Evolutionary conservation across 441 rosid genomes (phyloP), one percentile per base, ranked within the genome.

Genomic region (Melastoma candidum): DNA sequence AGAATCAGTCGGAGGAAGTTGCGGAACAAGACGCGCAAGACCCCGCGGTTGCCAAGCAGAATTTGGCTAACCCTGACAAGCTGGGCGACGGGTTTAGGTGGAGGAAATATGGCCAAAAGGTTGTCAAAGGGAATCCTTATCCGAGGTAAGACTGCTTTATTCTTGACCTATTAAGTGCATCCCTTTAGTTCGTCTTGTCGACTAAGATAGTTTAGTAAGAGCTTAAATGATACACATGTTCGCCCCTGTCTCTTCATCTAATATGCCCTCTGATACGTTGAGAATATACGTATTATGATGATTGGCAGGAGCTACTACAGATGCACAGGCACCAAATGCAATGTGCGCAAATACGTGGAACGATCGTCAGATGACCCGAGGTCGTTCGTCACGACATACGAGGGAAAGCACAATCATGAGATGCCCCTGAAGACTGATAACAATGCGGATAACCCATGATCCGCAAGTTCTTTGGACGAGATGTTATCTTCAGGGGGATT

Each of bases 21-120:
- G 70, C 78, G 1, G 67, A 51, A n/a, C 81, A 67, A 25, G 74
- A 65, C 17, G 44, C 27, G 36, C 76, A 47, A 46, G 87, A 74
- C 46, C 63, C 79, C 5, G 72, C 56, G 0, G 60, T 61, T 3
- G 51, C 68, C 27, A 63, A 67, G 26, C 86, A 73, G 29, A 66
- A 70, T 25, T 75, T 87, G 5, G 69, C 74, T 1, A 96, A 85
- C 48, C 63, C 84, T 22, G 94, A 85, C 60, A 74, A 76, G 44
- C 64, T 78, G 17, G 86, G 86, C 12, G 98, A 92, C 59, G 97
- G 98, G 44, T 92, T 92, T 71, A 87, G 88, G 47, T 92, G 98
- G 98, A 82, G 98, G 69, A 92, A 92, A 56, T 92, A 92, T n/a
- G 98, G 98, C 59, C 97, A 88, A 69, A 92, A 92, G 68, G 85